A percentile compares a stretch with the other conserved stretches of the same genome.
Conservation (phyloP, 208 protist genomes). For the Acanthamoeba culbertsoni region DNA sequence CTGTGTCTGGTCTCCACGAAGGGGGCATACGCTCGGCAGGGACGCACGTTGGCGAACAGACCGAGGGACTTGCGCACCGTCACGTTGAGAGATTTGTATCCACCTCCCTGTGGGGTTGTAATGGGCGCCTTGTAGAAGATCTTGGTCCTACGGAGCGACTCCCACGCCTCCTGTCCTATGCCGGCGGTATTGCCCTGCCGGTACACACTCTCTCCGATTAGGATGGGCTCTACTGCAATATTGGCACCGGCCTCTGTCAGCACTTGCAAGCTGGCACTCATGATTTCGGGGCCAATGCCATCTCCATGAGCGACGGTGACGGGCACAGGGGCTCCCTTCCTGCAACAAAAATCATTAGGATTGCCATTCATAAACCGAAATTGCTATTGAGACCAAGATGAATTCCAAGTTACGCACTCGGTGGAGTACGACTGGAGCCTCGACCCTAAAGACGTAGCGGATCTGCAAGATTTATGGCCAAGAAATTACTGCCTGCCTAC, state of each 20-base stretch:
- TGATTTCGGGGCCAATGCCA: constrained; percentile 42
- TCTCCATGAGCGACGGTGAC: constrained; percentile 9
- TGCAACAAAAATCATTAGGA: too few relatives aligned
- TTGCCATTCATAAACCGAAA: too few relatives aligned
- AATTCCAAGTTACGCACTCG: too few relatives aligned
- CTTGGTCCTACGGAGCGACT: neutral
- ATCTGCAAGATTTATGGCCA: too few relatives aligned
- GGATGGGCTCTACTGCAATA: neutral
- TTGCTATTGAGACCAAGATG: too few relatives aligned
- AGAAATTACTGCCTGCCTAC: too few relatives aligned
- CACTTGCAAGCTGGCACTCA: neutral
- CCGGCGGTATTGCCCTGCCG: neutral
- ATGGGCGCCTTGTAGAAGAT: constrained; percentile 23
- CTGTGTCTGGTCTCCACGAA: constrained; percentile 72
- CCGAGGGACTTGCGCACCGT: constrained; percentile 72
- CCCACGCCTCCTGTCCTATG: neutral
- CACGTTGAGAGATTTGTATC: constrained; percentile 68
- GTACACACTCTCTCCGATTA: constrained; percentile 2
- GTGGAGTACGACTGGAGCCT: too few relatives aligned
- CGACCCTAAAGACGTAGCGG: too few relatives aligned
- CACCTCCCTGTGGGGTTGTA: neutral
- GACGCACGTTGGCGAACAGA: constrained; percentile 76
- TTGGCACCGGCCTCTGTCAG: neutral
- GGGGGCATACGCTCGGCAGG: constrained; percentile 70
- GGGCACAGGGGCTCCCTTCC: neutral